A percentile compares a stretch with the other conserved stretches of the same genome.
These are phyloP conservation scores for Allodekkera sacchari DNA, from an alignment of 805 yeast species.

Conservation along the genomic window DNA sequence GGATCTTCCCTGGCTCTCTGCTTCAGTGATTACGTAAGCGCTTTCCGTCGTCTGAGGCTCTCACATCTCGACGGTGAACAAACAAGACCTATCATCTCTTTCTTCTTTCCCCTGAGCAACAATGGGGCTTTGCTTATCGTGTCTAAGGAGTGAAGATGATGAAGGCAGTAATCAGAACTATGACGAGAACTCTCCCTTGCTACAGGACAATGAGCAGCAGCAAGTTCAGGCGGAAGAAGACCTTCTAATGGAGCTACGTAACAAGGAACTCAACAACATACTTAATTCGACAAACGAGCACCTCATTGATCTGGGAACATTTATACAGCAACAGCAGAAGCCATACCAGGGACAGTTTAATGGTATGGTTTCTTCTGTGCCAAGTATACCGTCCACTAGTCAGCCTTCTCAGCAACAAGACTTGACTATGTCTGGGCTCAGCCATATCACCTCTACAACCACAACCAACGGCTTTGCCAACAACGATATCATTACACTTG, in stretches of 20 bases:
- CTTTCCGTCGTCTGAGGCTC: too few relatives aligned
- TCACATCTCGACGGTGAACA: too few relatives aligned
- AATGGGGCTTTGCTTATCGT: slow-evolving; percentile 29
- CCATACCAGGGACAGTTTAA: slow-evolving; percentile 2
- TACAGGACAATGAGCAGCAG: slow-evolving; percentile 14
- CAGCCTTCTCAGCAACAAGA: slow-evolving; percentile 5
- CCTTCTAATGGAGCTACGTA: slow-evolving; percentile 19
- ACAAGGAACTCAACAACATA: slow-evolving; percentile 24
- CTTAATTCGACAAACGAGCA: slow-evolving; percentile 26
- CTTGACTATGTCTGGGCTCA: slow-evolving; percentile 3
- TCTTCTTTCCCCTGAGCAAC: too few relatives aligned
- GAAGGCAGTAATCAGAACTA: slow-evolving; percentile 12
- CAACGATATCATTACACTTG: slow-evolving; percentile 12
- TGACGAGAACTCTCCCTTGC: slow-evolving; percentile 21
- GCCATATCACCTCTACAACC: slow-evolving; percentile 2
- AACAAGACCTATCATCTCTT: too few relatives aligned
- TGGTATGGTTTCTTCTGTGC: slow-evolving; percentile 5
- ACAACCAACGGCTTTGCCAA: slow-evolving; percentile 2
- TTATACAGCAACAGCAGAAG: slow-evolving; percentile 12
- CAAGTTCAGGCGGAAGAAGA: slow-evolving; percentile 18
- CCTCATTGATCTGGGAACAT: slow-evolving; percentile 21
- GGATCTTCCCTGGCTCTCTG: too few relatives aligned
- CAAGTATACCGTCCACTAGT: slow-evolving; percentile 4
- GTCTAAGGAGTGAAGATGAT: slow-evolving; percentile 15
- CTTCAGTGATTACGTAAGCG: too few relatives aligned